Evolutionary conservation across 2,329 filamentous ascomycete species (phyloP).

Genomic region (Cercospora sp.): DNA sequence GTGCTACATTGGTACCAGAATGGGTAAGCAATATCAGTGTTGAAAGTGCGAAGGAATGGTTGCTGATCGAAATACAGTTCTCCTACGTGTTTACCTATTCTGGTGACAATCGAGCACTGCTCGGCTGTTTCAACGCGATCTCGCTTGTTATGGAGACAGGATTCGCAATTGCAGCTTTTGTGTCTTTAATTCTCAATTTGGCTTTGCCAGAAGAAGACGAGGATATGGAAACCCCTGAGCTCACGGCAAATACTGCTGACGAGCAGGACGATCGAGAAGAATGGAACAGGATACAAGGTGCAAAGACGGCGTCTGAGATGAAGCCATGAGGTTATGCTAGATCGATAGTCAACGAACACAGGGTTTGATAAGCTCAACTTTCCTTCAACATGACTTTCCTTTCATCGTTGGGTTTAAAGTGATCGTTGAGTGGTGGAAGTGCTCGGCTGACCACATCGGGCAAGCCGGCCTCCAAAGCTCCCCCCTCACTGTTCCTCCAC

Average conservation of each 20-base stretch:
- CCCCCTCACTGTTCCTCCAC: conserved; percentile 13
- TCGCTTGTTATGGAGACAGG: conserved; percentile 57
- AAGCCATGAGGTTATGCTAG: not conserved
- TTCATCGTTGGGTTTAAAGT: not conserved
- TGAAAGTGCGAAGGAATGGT: not conserved
- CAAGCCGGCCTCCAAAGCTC: conserved; percentile 6
- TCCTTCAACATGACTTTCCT: not conserved
- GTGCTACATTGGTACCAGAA: conserved; percentile 50
- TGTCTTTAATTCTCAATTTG: conserved; percentile 73
- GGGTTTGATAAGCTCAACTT: not conserved
- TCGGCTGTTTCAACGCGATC: conserved; percentile 72
- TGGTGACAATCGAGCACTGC: conserved; percentile 66
- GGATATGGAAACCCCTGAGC: conserved; percentile 53
- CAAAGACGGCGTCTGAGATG: not conserved
- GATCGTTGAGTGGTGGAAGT: not conserved
- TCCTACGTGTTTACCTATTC: conserved; percentile 69
- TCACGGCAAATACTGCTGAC: conserved; percentile 46
- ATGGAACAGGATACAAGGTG: conserved; percentile 40
- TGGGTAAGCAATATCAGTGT: conserved; percentile 23
- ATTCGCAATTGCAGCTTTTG: conserved; percentile 71
- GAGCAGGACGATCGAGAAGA: conserved; percentile 44
- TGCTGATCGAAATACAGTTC: conserved; percentile 21
- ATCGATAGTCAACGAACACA: not conserved
- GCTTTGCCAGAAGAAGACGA: conserved; percentile 73
- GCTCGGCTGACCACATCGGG: conserved; percentile 15